Evolutionary conservation across 352 stramenopile species (phyloP).

Genomic region (Pseudoperonospora humuli): DNA sequence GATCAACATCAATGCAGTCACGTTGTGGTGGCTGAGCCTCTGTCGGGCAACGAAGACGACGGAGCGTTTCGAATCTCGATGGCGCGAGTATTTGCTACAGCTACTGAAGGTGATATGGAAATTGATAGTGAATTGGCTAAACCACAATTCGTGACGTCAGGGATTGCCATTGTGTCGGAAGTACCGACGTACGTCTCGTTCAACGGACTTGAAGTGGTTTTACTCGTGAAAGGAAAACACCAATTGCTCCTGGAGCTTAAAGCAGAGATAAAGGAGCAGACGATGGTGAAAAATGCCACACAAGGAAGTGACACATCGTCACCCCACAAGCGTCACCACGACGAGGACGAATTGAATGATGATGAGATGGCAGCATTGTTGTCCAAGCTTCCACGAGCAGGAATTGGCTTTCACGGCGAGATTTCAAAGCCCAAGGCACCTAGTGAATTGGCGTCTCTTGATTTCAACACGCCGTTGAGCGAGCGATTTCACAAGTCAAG

Average conservation of each 20-base stretch:
- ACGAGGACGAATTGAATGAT: constrained; percentile 44
- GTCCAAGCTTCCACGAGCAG: constrained; percentile 56
- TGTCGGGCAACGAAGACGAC: constrained; percentile 39
- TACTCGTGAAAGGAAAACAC: constrained; percentile 53
- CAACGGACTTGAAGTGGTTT: constrained; percentile 27
- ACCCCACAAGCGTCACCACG: constrained; percentile 45
- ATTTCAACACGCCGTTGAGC: constrained; percentile 42
- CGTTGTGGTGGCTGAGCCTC: constrained; percentile 36
- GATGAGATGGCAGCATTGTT: constrained; percentile 51
- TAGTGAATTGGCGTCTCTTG: constrained; percentile 37
- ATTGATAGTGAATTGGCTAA: constrained; percentile 25
- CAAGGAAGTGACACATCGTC: constrained; percentile 2
- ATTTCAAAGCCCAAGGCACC: constrained; percentile 47
- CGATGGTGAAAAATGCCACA: neutral
- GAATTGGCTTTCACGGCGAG: constrained; percentile 73
- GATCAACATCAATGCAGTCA: constrained; percentile 31
- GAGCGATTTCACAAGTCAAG: constrained; percentile 77
- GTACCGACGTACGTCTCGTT: constrained; percentile 54
- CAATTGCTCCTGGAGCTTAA: constrained; percentile 40
- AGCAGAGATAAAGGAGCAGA: constrained; percentile 6
- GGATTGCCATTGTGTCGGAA: constrained; percentile 38
- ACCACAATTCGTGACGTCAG: constrained; percentile 31
- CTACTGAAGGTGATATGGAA: constrained; percentile 24
- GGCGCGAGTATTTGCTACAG: constrained; percentile 18
- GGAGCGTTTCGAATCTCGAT: constrained; percentile 45